These are phyloP conservation scores for Arbutus unedo DNA, from an alignment of 148 eudicot species.

Conservation along the genomic window DNA sequence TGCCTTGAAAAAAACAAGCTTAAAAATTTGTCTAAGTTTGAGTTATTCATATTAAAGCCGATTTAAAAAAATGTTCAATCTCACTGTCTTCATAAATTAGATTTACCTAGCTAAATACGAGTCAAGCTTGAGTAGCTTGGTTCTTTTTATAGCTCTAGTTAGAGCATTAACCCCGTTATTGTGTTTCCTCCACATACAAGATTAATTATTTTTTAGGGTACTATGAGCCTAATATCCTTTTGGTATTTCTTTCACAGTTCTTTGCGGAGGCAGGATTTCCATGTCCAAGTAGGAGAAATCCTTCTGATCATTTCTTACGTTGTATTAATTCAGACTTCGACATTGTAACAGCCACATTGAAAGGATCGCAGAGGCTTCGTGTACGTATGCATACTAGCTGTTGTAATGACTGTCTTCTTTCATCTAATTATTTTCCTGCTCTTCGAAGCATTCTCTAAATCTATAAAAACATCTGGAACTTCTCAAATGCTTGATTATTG, in stretches of 20 bases:
- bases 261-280: constrained; percentile 86
- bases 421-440: neutral
- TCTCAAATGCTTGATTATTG: neutral
- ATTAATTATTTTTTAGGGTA: neutral
- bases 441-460: neutral
- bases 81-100: no score
- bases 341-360: constrained; percentile 64
- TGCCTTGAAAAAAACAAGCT: neutral
- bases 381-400: constrained; percentile 33
- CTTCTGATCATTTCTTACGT: constrained; percentile 88
- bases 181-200: neutral
- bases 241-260: constrained; percentile 41
- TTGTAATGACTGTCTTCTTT: neutral
- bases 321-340: constrained; percentile 89
- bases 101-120: no score
- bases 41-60: no score
- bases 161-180: neutral
- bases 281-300: constrained; percentile 84
- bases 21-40: neutral
- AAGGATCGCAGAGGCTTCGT: constrained; percentile 53
- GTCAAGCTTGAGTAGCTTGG: neutral
- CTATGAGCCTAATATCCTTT: neutral
- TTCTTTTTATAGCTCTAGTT: no score
- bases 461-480: neutral
- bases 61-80: no score